These are phyloP conservation scores for Alternaria infectoria DNA, from an alignment of 2,329 filamentous ascomycete species.

Conservation along the genomic window DNA sequence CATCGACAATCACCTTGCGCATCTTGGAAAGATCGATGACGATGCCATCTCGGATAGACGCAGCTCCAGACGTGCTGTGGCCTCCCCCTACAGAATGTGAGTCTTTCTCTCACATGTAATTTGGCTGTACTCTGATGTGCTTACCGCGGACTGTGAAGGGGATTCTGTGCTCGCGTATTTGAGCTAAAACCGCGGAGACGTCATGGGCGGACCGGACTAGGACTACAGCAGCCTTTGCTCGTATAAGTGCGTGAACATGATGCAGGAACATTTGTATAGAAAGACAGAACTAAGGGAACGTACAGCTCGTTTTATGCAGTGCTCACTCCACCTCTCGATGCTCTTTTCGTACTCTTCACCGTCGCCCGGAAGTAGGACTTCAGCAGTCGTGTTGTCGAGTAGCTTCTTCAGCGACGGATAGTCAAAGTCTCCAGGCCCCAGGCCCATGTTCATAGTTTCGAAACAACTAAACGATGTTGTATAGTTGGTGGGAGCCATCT, in stretches of 20 bases:
- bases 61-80: conserved; percentile 61
- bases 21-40: conserved; percentile 63
- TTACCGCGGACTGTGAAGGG: conserved; percentile 57
- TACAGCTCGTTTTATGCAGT: conserved; percentile 38
- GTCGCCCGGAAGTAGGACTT: conserved; percentile 30
- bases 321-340: conserved; percentile 38
- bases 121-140: not conserved
- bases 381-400: conserved; percentile 23
- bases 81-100: conserved; percentile 54
- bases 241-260: not conserved
- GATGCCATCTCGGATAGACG: conserved; percentile 59
- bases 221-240: conserved; percentile 28
- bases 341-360: conserved; percentile 31
- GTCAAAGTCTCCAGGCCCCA: conserved; percentile 14
- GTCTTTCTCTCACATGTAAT: not conserved
- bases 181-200: conserved; percentile 29
- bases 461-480: not conserved
- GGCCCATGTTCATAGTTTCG: conserved; percentile 13
- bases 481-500: not conserved
- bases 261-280: not conserved
- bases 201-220: conserved; percentile 25
- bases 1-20: conserved; percentile 58
- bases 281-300: not conserved
- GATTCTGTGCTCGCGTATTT: conserved; percentile 43
- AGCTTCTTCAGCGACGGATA: conserved; percentile 27